Conservation (phyloP, 1,139 yeast species). For the Zygosaccharomyces sapae region DNA sequence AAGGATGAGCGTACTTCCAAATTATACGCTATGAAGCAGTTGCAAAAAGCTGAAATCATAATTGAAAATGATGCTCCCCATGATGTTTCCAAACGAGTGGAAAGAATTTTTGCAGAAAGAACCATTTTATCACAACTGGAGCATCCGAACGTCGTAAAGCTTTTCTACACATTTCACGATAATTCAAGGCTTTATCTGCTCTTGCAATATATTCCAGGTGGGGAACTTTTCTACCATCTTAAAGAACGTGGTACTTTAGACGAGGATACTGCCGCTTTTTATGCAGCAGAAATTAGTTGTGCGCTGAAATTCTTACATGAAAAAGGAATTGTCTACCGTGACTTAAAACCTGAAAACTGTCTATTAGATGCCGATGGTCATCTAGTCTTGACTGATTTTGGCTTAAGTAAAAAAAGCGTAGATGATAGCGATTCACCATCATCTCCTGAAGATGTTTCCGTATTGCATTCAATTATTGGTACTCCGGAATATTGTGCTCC, state of each 20-base stretch:
- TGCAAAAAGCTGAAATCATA: slow-evolving; percentile 71
- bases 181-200: slow-evolving; percentile 71
- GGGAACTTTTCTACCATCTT: slow-evolving; percentile 84
- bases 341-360: slow-evolving; percentile 91
- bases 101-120: slow-evolving; percentile 68
- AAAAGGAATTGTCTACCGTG: slow-evolving; percentile 84
- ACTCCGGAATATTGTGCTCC: slow-evolving; percentile 98
- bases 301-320: slow-evolving; percentile 78
- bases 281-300: slow-evolving; percentile 80
- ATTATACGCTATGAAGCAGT: slow-evolving; percentile 83
- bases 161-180: slow-evolving; percentile 89
- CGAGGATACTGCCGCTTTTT: slow-evolving; percentile 75
- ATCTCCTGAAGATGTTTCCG: slow-evolving; percentile 29
- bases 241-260: slow-evolving; percentile 46
- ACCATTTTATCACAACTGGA: slow-evolving; percentile 64
- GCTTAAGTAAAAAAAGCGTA: slow-evolving; percentile 65
- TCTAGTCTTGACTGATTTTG: slow-evolving; percentile 85
- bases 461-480: slow-evolving; percentile 73
- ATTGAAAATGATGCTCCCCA: slow-evolving; percentile 38
- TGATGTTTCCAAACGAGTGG: slow-evolving; percentile 37
- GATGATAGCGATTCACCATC: slow-evolving; percentile 14
- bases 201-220: slow-evolving; percentile 87
- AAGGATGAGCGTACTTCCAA: slow-evolving; percentile 60
- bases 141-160: slow-evolving; percentile 84
- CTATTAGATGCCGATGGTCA: slow-evolving; percentile 75